These are phyloP conservation scores for Colletotrichum karsti DNA, from an alignment of 2,329 filamentous ascomycete genomes.

Conservation along the genomic window DNA sequence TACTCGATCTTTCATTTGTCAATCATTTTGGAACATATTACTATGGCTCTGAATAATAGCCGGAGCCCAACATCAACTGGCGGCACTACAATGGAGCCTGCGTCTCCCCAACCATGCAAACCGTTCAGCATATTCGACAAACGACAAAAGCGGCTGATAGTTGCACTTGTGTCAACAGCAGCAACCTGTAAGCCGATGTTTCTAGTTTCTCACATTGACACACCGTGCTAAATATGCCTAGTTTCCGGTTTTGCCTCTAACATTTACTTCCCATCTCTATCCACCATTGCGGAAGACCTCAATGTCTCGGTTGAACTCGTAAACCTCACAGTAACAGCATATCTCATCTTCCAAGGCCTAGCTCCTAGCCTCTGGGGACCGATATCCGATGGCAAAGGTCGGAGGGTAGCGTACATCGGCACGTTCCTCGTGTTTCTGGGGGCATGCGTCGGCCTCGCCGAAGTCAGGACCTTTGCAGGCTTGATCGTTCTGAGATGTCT, in stretches of 20 bases:
- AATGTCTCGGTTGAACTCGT: slow-evolving; percentile 46
- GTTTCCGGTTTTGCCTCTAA: slow-evolving; percentile 51
- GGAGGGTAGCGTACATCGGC: slow-evolving; percentile 57
- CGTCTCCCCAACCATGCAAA: slow-evolving; percentile 24
- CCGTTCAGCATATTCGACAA: slow-evolving; percentile 61
- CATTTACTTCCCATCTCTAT: slow-evolving; percentile 60
- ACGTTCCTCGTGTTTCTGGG: slow-evolving; percentile 55
- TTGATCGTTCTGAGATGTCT: slow-evolving; percentile 60
- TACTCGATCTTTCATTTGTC: no score
- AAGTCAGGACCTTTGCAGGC: slow-evolving; percentile 52
- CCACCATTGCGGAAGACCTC: slow-evolving; percentile 51
- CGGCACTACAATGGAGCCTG: neutral
- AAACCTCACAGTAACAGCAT: slow-evolving; percentile 55
- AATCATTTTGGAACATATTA: no score
- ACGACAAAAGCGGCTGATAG: slow-evolving; percentile 56
- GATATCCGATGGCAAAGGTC: slow-evolving; percentile 55
- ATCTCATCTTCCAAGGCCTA: slow-evolving; percentile 59
- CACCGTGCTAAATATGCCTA: no score
- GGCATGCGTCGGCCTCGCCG: slow-evolving; percentile 55
- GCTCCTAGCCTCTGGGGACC: slow-evolving; percentile 60
- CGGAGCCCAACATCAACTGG: no score
- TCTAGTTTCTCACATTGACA: neutral
- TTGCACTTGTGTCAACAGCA: slow-evolving; percentile 55
- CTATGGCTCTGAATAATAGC: no score
- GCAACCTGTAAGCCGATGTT: slow-evolving; percentile 54